A percentile compares a stretch with the other conserved stretches of the same genome.
phyloP scores from a whole-genome alignment of 208 protist species.

The Blastocrithidia nonstop region DNA sequence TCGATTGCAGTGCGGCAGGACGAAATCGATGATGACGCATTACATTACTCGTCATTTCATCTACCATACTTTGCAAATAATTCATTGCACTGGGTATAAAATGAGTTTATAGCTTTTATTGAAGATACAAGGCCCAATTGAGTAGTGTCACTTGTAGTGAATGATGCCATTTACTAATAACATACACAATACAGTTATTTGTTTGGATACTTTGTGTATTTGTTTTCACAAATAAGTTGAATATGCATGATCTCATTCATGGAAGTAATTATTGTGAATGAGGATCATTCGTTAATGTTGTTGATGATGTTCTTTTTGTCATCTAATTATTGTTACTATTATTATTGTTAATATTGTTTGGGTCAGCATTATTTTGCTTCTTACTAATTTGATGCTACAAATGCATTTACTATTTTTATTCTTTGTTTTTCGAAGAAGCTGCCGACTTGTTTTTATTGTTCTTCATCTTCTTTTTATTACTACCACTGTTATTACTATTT shows the following conservation, averaged over 20 bases:
- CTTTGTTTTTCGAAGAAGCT: too few relatives aligned
- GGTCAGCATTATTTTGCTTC: too few relatives aligned
- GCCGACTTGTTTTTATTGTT: too few relatives aligned
- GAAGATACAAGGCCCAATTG: slow-evolving; percentile 28
- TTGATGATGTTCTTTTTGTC: neutral
- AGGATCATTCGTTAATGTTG: neutral
- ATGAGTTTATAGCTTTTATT: too few relatives aligned
- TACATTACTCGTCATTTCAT: slow-evolving; percentile 29
- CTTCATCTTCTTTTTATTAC: too few relatives aligned
- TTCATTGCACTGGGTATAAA: too few relatives aligned
- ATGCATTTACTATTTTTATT: too few relatives aligned
- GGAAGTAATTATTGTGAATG: neutral
- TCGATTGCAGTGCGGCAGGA: slow-evolving; percentile 57
- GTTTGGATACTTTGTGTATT: neutral
- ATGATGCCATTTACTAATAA: too few relatives aligned
- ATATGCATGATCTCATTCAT: neutral
- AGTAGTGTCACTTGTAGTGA: slow-evolving; percentile 16
- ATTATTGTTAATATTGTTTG: too few relatives aligned
- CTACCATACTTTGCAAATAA: too few relatives aligned
- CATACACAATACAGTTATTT: neutral
- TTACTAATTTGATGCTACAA: too few relatives aligned
- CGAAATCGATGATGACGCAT: slow-evolving; percentile 68
- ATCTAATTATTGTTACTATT: slow-evolving; percentile 2
- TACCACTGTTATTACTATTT: too few relatives aligned
- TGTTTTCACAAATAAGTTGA: neutral